phyloP scores from a whole-genome alignment of 2,329 filamentous ascomycete genomes.

The Plectosphaerella cucumerina region DNA sequence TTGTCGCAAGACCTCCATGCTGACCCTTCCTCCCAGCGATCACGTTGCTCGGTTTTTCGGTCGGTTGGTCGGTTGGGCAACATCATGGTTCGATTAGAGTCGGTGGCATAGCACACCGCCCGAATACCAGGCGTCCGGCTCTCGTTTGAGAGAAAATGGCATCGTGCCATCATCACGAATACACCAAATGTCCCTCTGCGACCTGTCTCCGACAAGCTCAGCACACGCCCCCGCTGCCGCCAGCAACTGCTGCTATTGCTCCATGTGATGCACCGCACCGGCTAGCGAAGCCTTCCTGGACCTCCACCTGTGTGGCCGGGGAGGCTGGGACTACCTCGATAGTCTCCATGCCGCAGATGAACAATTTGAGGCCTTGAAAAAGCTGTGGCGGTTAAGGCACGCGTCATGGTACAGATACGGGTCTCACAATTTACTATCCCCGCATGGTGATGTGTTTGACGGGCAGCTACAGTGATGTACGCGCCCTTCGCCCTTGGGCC shows the following conservation, averaged over 20 bases:
- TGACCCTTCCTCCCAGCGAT: slow-evolving; percentile 5
- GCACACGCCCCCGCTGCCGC: neutral
- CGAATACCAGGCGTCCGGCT: slow-evolving; percentile 42
- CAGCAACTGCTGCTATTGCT: neutral
- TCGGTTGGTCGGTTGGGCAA: slow-evolving; percentile 12
- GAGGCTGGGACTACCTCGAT: slow-evolving; percentile 54
- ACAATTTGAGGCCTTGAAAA: slow-evolving; percentile 50
- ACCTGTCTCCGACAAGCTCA: neutral
- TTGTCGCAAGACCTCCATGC: neutral
- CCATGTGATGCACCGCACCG: slow-evolving; percentile 22
- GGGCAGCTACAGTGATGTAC: too few relatives aligned
- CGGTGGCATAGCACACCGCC: slow-evolving; percentile 16
- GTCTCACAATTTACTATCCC: slow-evolving; percentile 43
- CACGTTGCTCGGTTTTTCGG: slow-evolving; percentile 12
- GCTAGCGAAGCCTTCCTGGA: slow-evolving; percentile 54
- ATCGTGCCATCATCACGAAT: slow-evolving; percentile 14
- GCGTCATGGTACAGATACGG: slow-evolving; percentile 64
- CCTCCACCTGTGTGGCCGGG: slow-evolving; percentile 44
- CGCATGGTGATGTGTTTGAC: neutral
- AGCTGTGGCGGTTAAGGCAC: slow-evolving; percentile 52
- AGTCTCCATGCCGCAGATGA: slow-evolving; percentile 56
- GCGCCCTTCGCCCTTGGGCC: too few relatives aligned
- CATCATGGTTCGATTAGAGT: slow-evolving; percentile 14
- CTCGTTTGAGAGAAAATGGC: slow-evolving; percentile 17
- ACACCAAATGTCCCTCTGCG: slow-evolving; percentile 13